These are phyloP conservation scores for Filobasidium uniguttulatum DNA, from an alignment of 1,284 basidiomycete species.

Conservation along the genomic window DNA sequence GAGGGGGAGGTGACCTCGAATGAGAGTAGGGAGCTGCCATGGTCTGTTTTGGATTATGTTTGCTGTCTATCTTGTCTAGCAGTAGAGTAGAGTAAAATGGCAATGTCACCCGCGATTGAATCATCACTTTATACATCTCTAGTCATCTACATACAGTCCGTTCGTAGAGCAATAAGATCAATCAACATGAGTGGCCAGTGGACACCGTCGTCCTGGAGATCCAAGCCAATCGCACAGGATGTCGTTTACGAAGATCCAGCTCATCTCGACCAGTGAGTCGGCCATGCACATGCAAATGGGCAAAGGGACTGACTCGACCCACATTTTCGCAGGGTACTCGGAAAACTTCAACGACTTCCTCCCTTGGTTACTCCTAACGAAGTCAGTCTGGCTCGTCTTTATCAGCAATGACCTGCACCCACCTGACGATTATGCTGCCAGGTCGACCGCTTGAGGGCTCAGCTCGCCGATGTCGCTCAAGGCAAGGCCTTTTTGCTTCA, in stretches of 20 bases:
- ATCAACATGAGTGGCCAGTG: slow-evolving; percentile 27
- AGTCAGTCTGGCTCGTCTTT: slow-evolving; percentile 42
- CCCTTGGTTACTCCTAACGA: slow-evolving; percentile 80
- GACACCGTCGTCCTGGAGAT: slow-evolving; percentile 49
- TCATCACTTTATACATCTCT: no score
- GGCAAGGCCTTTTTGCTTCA: slow-evolving; percentile 88
- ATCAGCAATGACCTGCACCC: not conserved
- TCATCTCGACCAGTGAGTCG: slow-evolving; percentile 24
- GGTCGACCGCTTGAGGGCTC: slow-evolving; percentile 73
- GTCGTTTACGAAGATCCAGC: slow-evolving; percentile 36
- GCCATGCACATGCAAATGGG: not conserved
- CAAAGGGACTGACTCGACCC: not conserved
- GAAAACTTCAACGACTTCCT: slow-evolving; percentile 59
- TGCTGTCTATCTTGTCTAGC: no score
- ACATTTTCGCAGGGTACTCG: slow-evolving; percentile 48
- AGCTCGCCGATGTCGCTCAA: slow-evolving; percentile 65
- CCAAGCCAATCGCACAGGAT: slow-evolving; percentile 48
- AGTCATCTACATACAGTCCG: no score
- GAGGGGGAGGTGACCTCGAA: slow-evolving; percentile 57
- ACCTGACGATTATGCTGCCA: slow-evolving; percentile 26
- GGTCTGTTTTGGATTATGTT: no score
- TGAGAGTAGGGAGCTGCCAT: slow-evolving; percentile 29
- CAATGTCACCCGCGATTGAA: no score
- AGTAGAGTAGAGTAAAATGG: no score
- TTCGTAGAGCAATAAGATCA: no score